Percentiles rank a stretch among this genome's conserved stretches.
phyloP scores from a whole-genome alignment of 495 filamentous ascomycete genomes.

The Hyphodiscus hymeniophilus region DNA sequence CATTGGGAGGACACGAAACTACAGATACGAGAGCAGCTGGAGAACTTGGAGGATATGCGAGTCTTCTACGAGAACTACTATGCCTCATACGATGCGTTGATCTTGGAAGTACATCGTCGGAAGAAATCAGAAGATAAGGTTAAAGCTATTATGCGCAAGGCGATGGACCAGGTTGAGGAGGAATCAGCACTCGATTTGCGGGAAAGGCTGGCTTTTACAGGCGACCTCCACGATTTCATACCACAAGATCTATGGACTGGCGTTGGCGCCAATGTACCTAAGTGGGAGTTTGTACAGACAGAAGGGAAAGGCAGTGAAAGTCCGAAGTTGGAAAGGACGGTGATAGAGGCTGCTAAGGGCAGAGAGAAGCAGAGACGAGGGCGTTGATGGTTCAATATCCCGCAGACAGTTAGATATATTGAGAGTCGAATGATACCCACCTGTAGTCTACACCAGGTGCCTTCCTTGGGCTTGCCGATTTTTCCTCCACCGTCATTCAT shows the following conservation, averaged over 20 bases:
- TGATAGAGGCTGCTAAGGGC: constrained; percentile 44
- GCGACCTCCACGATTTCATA: constrained; percentile 76
- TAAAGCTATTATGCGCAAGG: constrained; percentile 63
- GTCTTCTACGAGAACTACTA: constrained; percentile 79
- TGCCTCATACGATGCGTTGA: constrained; percentile 71
- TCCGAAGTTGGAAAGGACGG: constrained; percentile 44
- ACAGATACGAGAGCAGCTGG: constrained; percentile 55
- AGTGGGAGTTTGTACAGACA: constrained; percentile 31
- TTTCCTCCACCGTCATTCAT: too few species aligned
- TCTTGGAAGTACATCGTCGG: constrained; percentile 73
- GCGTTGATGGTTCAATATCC: not conserved
- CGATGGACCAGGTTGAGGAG: constrained; percentile 64
- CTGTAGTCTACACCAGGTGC: too few species aligned
- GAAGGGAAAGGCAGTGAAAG: constrained; percentile 34
- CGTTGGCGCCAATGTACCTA: constrained; percentile 45
- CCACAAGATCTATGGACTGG: constrained; percentile 88
- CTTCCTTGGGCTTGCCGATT: too few species aligned
- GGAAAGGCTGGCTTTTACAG: constrained; percentile 69
- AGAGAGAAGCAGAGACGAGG: constrained; percentile 11
- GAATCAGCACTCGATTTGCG: constrained; percentile 66
- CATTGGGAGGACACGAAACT: constrained; percentile 70
- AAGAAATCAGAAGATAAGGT: constrained; percentile 63
- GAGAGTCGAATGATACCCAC: not conserved
- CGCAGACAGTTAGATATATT: not conserved
- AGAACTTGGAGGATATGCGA: constrained; percentile 63